Evolutionary conservation across 352 stramenopile genomes (phyloP), one percentile per base, ranked within the genome.

Genomic region (Pythium apleroticum): DNA sequence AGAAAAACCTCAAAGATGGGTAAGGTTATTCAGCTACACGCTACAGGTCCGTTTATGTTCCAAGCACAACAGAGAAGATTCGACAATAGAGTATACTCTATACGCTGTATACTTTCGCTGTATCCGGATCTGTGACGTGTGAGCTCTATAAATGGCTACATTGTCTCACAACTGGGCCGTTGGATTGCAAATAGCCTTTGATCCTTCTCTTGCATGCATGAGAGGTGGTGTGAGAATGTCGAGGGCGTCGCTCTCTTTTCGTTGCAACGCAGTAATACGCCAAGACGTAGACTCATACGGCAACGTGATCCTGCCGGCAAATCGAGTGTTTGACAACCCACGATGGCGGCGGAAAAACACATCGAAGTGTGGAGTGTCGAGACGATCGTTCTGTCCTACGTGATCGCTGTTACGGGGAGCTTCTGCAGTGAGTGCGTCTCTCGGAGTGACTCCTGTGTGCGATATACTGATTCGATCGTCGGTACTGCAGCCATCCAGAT

Each of bases 381-480:
- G n/a, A 79, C 54, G 25, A 74, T 89, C 24, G 30, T 81, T 24
- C 68, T 88, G 12, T 88, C 80, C 48, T 89, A 88, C 53, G 57
- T 86, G 22, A 86, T 89, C 60, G 73, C 80, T 5, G 75, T 85
- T 17, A 86, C 80, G 12, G 78, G 80, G 11, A 88, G 80, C 65
- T 89, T 84, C 52, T 88, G 80, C 71, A 89, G 78, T 89, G 66
- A 56, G 78, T 80, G 2, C 5, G 1, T n/a, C 27, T 17, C 14
- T 27, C 15, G 43, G 15, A 11, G 4, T 10, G 3, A 15, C 8
- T 49, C n/a, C 22, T 50, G n/a, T 28, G 10, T 50, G 22, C 11
- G n/a, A 15, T n/a, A 48, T 3, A 12, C 35, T 56, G 17, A 31
- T 4, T 4, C 22, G 19, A 1, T 27, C 9, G 14, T 10, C 4